Base-by-base conservation (phyloP, 257 asterid species). In the Anisodus tanguticus region DNA sequence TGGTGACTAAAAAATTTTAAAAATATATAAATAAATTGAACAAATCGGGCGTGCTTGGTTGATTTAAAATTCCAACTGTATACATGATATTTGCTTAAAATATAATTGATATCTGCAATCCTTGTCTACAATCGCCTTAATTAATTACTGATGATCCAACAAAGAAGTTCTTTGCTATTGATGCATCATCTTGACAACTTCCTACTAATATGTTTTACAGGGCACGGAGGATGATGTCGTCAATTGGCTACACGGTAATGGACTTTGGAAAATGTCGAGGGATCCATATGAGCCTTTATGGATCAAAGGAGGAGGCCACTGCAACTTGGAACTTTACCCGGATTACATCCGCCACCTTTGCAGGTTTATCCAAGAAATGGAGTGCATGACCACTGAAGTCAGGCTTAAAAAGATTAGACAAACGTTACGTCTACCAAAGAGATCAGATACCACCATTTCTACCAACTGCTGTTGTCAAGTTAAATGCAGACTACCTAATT, bases 241-340 rank as follows among this genome's bases (percentile, higher is more conserved):
- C 45, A 95, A 87, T 84, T 95, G 98, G 95, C 84, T 95, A 84
- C 99, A 97, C 11, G 99, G 99, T 4, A 88, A 90, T 4, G 94
- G 94, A 43, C 82, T 97, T 77, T 97, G 98, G 98, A 89, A 95
- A 87, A 90, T 90, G 97, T 91, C 98, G 1, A 86, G 93, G 86
- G 98, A 97, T 76, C 97, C 98, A 4, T 97, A 93, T 9, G 99
- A 97, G 82, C 98, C 99, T 63, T 87, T 97, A 82, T 97, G 99
- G 99, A 95, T 97, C 62, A 93, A 93, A 90, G 99, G 99, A 22
- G 99, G 99, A 0, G 99, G 99, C 2, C 99, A 97, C 85, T 97
- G 99, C 97, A 97, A 97, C 92, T 89, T 97, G 88, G 99, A 97
- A 92, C 98, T 97, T 7, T 97, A 95, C 83, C 98, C 99, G 0